A percentile compares a stretch with the other conserved stretches of the same genome.
Evolutionary conservation across 495 filamentous ascomycete species (phyloP).

Genomic region (Amorphotheca resinae): DNA sequence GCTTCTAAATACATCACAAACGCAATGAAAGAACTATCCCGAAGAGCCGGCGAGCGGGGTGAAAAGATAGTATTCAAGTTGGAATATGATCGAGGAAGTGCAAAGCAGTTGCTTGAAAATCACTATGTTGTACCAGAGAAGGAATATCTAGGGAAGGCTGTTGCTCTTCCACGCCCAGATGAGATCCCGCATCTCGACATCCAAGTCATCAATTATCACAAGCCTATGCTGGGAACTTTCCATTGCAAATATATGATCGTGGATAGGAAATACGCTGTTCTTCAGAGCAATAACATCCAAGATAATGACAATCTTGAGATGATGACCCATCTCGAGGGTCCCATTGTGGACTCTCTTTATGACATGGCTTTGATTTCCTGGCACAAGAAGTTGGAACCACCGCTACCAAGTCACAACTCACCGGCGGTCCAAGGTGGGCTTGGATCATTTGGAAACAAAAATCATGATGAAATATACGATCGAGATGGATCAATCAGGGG

Average conservation of each 20-base stretch:
- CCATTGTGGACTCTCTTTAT: constrained; percentile 63
- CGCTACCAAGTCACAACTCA: constrained; percentile 40
- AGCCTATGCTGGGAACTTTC: constrained; percentile 60
- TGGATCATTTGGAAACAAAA: constrained; percentile 13
- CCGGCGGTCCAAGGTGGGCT: constrained; percentile 32
- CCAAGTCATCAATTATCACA: constrained; percentile 63
- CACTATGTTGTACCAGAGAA: constrained; percentile 46
- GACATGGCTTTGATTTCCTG: constrained; percentile 61
- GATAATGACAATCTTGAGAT: constrained; percentile 73
- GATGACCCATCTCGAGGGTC: constrained; percentile 65
- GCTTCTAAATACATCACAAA: constrained; percentile 55
- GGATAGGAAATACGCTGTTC: constrained; percentile 50
- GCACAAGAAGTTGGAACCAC: constrained; percentile 49
- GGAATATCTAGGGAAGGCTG: constrained; percentile 40
- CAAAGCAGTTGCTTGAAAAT: constrained; percentile 49
- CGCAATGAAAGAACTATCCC: constrained; percentile 55
- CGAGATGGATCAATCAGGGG: constrained; percentile 21
- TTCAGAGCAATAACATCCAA: constrained; percentile 69
- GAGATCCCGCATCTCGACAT: constrained; percentile 63
- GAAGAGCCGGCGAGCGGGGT: constrained; percentile 45
- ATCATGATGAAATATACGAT: constrained; percentile 18
- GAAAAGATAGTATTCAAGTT: constrained; percentile 54
- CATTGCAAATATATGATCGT: constrained; percentile 70
- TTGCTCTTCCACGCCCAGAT: constrained; percentile 44
- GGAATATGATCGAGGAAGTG: constrained; percentile 59